These are phyloP conservation scores for Tylopilus sp. DNA, from an alignment of 1,284 basidiomycete species.

Conservation along the genomic window DNA sequence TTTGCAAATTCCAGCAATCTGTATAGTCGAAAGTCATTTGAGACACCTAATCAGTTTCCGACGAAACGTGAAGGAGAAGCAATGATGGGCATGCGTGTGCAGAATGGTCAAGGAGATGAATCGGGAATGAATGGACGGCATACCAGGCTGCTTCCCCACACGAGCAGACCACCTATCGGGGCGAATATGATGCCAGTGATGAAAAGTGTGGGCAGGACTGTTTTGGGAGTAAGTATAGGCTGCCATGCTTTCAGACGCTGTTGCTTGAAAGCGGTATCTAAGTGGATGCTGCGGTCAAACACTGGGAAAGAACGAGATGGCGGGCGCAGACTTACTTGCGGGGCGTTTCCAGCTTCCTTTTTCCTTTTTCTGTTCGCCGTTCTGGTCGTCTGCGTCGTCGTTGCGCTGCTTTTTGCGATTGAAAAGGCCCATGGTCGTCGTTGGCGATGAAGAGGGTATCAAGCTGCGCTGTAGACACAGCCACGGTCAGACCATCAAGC, in stretches of 20 bases:
- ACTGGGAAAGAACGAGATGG: constrained; percentile 4
- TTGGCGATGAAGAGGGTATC: not conserved
- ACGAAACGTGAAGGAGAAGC: not conserved
- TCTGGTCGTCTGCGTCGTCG: constrained; percentile 38
- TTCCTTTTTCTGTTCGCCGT: constrained; percentile 63
- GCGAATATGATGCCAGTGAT: constrained; percentile 93
- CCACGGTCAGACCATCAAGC: constrained; percentile 3
- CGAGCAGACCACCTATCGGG: constrained; percentile 90
- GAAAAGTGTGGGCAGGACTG: constrained; percentile 94
- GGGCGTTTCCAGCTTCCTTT: constrained; percentile 86
- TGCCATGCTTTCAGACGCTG: constrained; percentile 99
- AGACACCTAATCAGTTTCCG: constrained; percentile 55
- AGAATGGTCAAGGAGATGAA: constrained; percentile 14
- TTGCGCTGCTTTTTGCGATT: constrained; percentile 45
- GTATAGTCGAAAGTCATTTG: constrained; percentile 98
- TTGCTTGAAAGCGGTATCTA: constrained; percentile 98
- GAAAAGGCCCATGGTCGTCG: constrained; percentile 51
- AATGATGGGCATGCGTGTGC: constrained; percentile 2
- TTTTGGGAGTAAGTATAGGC: constrained; percentile 96
- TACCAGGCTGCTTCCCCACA: constrained; percentile 81
- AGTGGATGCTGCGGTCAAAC: constrained; percentile 20
- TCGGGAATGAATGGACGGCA: constrained; percentile 29
- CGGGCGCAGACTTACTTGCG: constrained; percentile 62
- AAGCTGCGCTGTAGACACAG: constrained; percentile 10
- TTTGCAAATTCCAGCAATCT: constrained; percentile 71